Percentiles rank a stretch among this genome's conserved stretches.
phyloP scores from a whole-genome alignment of 768 basidiomycete genomes.

The Termitomyces titanicus region DNA sequence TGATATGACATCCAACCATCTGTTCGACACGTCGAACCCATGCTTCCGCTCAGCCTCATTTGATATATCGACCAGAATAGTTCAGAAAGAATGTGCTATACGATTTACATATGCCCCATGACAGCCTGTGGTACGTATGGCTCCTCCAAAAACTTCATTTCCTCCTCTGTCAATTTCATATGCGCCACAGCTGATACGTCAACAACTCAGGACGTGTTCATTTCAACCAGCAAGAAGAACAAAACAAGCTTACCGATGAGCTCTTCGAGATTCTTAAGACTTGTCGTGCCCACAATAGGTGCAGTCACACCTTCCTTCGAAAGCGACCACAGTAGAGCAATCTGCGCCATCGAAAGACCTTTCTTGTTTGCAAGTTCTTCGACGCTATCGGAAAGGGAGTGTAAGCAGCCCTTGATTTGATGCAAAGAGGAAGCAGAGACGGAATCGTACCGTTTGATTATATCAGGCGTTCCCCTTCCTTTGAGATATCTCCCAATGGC shows the following conservation, averaged over 20 bases:
- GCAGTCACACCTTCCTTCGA: slow-evolving; percentile 47
- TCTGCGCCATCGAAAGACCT: slow-evolving; percentile 52
- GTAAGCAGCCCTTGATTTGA: slow-evolving; percentile 18
- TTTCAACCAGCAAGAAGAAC: too few relatives aligned
- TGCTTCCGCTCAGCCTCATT: too few relatives aligned
- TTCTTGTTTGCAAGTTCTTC: slow-evolving; percentile 52
- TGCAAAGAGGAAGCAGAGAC: neutral
- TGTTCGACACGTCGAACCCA: too few relatives aligned
- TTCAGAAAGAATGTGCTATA: too few relatives aligned
- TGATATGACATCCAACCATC: too few relatives aligned
- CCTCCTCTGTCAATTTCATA: slow-evolving; percentile 50
- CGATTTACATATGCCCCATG: neutral
- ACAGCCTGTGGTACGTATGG: slow-evolving; percentile 30
- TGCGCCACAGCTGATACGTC: slow-evolving; percentile 44
- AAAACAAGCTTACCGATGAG: slow-evolving; percentile 34
- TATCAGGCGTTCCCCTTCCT: slow-evolving; percentile 27
- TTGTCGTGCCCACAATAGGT: slow-evolving; percentile 56
- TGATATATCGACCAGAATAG: too few relatives aligned
- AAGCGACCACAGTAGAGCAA: slow-evolving; percentile 52
- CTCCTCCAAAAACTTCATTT: slow-evolving; percentile 52
- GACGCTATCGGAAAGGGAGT: slow-evolving; percentile 25
- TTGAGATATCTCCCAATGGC: too few relatives aligned
- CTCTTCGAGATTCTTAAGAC: slow-evolving; percentile 47
- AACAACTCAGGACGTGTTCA: too few relatives aligned
- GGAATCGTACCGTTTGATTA: slow-evolving; percentile 30